Conservation (phyloP, 179 eudicot species). For the Beta lomatogona region DNA sequence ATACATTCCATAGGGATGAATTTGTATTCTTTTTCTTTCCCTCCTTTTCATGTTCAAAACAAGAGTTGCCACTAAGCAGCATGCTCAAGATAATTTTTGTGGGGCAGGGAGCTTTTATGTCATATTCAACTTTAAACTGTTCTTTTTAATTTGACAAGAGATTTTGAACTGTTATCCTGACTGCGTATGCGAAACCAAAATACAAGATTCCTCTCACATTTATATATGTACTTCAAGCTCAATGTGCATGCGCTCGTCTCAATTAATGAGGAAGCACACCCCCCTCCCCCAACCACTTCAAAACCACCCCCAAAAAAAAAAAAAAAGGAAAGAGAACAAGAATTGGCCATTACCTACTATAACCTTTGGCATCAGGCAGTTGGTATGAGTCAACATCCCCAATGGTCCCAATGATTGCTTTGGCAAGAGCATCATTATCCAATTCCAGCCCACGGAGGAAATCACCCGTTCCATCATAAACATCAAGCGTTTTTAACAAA, state of each 20-base stretch:
- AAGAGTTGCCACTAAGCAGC: neutral
- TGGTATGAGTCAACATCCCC: constrained; percentile 95
- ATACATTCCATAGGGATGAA: neutral
- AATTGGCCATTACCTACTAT: constrained; percentile 66
- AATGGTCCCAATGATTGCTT: constrained; percentile 98
- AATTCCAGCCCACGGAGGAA: constrained; percentile 81
- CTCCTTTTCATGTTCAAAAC: neutral
- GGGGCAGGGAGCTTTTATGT: neutral
- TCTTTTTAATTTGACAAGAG: neutral
- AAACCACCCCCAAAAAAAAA: too few species aligned
- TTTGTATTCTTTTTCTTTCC: neutral
- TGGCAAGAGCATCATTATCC: constrained; percentile 87
- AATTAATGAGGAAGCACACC: constrained; percentile 5
- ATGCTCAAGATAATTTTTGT: too few species aligned
- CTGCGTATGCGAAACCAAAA: neutral
- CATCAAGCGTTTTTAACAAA: constrained; percentile 87
- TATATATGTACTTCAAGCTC: neutral
- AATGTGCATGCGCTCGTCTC: neutral
- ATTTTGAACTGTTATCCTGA: neutral
- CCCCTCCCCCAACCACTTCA: too few species aligned
- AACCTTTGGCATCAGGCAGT: constrained; percentile 98
- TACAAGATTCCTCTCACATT: neutral
- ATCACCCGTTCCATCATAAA: constrained; percentile 84
- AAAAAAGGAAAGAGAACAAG: neutral
- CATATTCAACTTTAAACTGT: neutral